Base-by-base conservation (phyloP, 2,329 filamentous ascomycete genomes). In the Colletotrichum melonis region DNA sequence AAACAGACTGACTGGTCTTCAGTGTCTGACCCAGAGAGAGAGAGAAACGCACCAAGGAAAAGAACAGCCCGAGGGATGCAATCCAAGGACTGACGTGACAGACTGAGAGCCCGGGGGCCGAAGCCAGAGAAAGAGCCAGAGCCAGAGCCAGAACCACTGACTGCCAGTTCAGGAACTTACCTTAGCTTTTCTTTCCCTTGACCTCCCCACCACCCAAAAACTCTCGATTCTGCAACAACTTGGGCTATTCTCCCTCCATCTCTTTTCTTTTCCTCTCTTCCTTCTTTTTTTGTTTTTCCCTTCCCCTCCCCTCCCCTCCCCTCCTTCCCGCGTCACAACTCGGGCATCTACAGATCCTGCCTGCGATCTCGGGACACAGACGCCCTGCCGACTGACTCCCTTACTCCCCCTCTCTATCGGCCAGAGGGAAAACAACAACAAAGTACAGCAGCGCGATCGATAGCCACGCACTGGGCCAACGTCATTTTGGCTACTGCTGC, bases 111-210 rank as follows among this genome's bases (percentile, higher is more conserved):
- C 42, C 42, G 7, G 19, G 42, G 42, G 42, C 42, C 42, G 24
- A 14, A 38, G 22, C 58, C n/a, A 59, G 56, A 14, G 30, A 35
- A 24, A n/a, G 56, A 42, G 30, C 14, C 35, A 28, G 16, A 16
- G 58, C 12, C 46, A 63, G 16, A 22, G 24, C 49, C 42, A 12
- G 24, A 11, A 12, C 42, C 65, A 52, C 72, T 38, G 54, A 22
- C 54, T 28, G 54, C 28, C 54, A 57, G 42, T 49, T 68, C 72
- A 67, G 64, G 64, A 74, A 59, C 62, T 67, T 54, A 52, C 63
- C 60, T 65, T 68, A 14, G 56, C 49, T 55, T 57, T 28, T 46
- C 30, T 52, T 59, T 69, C 58, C 58, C 14, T 62, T 32, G 19
- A 49, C 42, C 19, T 49, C 62, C 59, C 42, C 56, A 60, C 67